Base-by-base conservation (phyloP, 352 stramenopile genomes). In the Pythium scleroteichum region DNA sequence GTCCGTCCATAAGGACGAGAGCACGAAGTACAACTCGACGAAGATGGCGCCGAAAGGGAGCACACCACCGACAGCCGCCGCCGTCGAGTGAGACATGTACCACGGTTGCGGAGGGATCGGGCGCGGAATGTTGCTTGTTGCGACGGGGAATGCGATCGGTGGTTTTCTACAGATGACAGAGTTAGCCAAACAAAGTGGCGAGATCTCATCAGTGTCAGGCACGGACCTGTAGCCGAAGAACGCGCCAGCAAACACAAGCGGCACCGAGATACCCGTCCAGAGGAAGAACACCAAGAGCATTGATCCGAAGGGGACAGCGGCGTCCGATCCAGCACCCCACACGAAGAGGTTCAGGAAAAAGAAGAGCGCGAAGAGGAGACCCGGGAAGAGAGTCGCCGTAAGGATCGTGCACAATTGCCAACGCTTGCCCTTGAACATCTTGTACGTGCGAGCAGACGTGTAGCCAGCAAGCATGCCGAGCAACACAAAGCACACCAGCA, bases 1-100 rank as follows among this genome's bases (percentile, higher is more conserved):
- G 85, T 98, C 92, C 67, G 98, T 98, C 97, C 97, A 99, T 69
- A 99, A 78, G 46, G 88, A 97, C 17, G 94, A 97, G 24, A 99
- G 78, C 66, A 99, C 98, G 74, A 99, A 99, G 83, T 99, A 99
- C 23, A 99, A 87, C 81, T 99, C 98, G 27, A 99, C 97, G 75
- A 99, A 99, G 83, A 98, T 98, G 8, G 98, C 97, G 26, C 97
- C 97, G 70, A 99, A 99, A 13, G 98, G 98, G 2, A 99, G 78
- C 58, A 99, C 93, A 19, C 97, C 98, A 44, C 97, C 97, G 42
- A 99, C 90, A 2, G 95, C 75, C 9, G 98, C 82, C 0, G 92
- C 92, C 41, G 98, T 94, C 46, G 85, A 77, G 64, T 97, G 85
- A 39, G 92, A 91, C 88, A 99, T 97, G 77, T 99, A 99, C 96